Evolutionary conservation across 257 asterid species (phyloP).

Genomic region (Solanum etuberosum): DNA sequence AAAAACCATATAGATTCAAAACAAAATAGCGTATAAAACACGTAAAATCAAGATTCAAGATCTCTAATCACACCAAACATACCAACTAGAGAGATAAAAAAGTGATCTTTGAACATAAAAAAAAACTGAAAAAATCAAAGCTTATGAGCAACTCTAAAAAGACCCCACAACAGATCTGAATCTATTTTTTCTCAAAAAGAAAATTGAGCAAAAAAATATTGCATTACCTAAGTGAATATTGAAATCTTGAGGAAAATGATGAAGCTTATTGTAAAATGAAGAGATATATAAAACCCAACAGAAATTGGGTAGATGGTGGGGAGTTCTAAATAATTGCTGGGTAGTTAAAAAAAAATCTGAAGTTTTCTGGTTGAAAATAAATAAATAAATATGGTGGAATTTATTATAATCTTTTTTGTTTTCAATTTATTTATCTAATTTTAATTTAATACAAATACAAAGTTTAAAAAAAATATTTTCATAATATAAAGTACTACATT

Average conservation of each 20-base stretch:
- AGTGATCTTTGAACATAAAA: not conserved
- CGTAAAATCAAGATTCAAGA: not conserved
- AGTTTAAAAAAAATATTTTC: too few species aligned
- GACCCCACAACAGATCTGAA: conserved; percentile 19
- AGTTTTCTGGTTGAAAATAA: not conserved
- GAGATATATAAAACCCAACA: not conserved
- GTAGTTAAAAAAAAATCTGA: not conserved
- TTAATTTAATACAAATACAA: too few species aligned
- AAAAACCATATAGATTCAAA: not conserved
- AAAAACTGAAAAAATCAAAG: not conserved
- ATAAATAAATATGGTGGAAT: not conserved
- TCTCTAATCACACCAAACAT: conserved; percentile 9
- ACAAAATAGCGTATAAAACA: not conserved
- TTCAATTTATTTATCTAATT: too few species aligned
- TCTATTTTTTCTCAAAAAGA: not conserved
- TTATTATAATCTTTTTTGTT: too few species aligned
- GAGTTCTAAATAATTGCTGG: not conserved
- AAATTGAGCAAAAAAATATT: not conserved
- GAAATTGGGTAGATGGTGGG: not conserved
- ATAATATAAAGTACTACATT: not conserved
- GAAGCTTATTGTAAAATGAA: not conserved
- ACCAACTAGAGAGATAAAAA: not conserved
- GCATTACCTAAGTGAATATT: not conserved
- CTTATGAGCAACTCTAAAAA: not conserved
- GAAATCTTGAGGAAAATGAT: not conserved